These are phyloP conservation scores for Boletus reticuloceps DNA, from an alignment of 768 basidiomycete genomes.

Conservation along the genomic window DNA sequence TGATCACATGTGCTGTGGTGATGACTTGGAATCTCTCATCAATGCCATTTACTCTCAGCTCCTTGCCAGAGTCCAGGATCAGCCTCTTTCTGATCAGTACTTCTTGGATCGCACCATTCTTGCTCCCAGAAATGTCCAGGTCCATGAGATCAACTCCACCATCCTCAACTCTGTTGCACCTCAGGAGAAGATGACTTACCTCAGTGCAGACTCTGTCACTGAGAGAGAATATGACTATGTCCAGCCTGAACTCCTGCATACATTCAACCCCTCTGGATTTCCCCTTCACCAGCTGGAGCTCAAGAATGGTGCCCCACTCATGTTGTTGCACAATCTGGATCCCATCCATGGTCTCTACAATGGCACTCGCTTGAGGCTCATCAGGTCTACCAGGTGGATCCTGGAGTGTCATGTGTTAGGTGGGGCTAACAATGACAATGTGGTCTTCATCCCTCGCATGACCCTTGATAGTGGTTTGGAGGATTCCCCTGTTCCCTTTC, in stretches of 20 bases:
- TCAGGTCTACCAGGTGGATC: too few relatives aligned
- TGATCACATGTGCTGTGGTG: neutral
- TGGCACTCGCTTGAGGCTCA: too few relatives aligned
- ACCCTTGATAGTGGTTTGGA: slow-evolving; percentile 15
- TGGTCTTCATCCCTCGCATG: slow-evolving; percentile 31
- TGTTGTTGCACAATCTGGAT: too few relatives aligned
- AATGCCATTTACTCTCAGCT: neutral
- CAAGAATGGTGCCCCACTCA: too few relatives aligned
- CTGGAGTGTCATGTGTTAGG: too few relatives aligned
- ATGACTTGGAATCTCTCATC: neutral
- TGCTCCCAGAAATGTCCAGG: neutral
- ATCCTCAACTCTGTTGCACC: neutral
- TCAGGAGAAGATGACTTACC: neutral
- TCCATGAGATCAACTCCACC: neutral
- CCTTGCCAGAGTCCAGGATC: neutral
- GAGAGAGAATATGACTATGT: too few relatives aligned
- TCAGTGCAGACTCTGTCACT: neutral
- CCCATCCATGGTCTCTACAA: too few relatives aligned
- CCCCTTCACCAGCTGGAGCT: too few relatives aligned
- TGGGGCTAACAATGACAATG: neutral
- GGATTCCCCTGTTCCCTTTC: slow-evolving; percentile 23
- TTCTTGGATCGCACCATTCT: neutral
- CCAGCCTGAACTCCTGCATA: too few relatives aligned
- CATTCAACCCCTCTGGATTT: too few relatives aligned
- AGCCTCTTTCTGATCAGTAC: neutral